Evolutionary conservation across 2,329 filamentous ascomycete genomes (phyloP), one percentile per base, ranked within the genome.

Genomic region (Lomentospora prolificans): DNA sequence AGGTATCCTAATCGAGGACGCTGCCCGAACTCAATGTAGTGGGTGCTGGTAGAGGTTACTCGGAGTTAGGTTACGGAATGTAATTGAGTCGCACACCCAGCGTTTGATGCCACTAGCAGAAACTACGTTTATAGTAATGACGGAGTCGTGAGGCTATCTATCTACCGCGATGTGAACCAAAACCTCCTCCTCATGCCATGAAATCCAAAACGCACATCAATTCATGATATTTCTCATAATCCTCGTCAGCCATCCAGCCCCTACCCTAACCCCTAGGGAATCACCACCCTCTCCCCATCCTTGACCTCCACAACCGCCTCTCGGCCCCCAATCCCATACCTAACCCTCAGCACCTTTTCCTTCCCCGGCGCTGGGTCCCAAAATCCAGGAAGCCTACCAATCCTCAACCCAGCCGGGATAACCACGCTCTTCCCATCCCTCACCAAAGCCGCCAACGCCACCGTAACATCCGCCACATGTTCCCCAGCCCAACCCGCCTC

Each of bases 401-500:
- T 76, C 53, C 68, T 62, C 53, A 77, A 61, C 0, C 73, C 72
- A 2, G 56, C 55, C 0, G 74, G 73, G 33, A 76, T 73, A 3
- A 63, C 56, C 10, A 77, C 58, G 46, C 61, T 58, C 4, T 68
- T 63, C 0, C 64, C 67, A 3, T 66, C 65, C 55, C 72, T 67
- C 31, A 78, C 67, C 33, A 78, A 62, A n/a, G 74, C 73, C 14
- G 72, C 71, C 27, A 78, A 60, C 3, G 75, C 72, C 10, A 77
- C 67, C 3, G 74, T 78, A 17, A 78, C 75, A 57, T 79, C 75
- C 24, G 74, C 75, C 10, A 76, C 72, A 60, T 75, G 73, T 44
- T 72, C 71, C 12, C 65, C 64, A n/a, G 65, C 63, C 61, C 68
- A 68, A 12, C 60, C 59, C n/a, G 60, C 60, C 9, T 64, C 61